Percentiles rank a stretch among this genome's conserved stretches.
Conservation (phyloP, 805 yeast genomes). For the Hemisphaericaspora nanyangensis region DNA sequence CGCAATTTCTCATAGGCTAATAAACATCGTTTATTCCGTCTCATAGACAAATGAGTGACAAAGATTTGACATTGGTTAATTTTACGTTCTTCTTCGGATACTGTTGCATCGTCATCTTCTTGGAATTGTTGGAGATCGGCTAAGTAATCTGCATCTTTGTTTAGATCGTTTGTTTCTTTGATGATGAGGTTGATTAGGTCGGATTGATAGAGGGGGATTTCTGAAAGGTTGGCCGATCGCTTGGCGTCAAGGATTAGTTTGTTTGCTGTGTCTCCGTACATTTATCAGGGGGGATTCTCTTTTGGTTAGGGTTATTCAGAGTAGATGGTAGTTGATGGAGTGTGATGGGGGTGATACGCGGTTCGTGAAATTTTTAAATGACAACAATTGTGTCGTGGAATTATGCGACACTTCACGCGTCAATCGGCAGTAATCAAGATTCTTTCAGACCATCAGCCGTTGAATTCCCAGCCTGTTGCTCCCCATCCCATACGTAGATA, state of each 20-base stretch:
- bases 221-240: constrained; percentile 62
- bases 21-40: constrained; percentile 85
- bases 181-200: constrained; percentile 66
- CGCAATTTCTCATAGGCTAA: constrained; percentile 78
- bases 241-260: constrained; percentile 86
- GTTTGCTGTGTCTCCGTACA: constrained; percentile 88
- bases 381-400: no score
- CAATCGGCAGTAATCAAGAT: no score
- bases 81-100: constrained; percentile 34
- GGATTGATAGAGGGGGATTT: constrained; percentile 66
- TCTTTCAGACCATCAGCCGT: no score
- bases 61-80: constrained; percentile 61
- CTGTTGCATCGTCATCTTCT: constrained; percentile 14
- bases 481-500: no score
- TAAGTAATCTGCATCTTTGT: constrained; percentile 51
- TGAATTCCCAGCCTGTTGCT: no score
- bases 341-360: no score
- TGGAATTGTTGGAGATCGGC: constrained; percentile 24
- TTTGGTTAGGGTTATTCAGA: no score
- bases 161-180: constrained; percentile 66
- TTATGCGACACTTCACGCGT: no score
- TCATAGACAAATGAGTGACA: constrained; percentile 70
- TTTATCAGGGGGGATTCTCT: no score
- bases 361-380: no score
- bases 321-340: no score